These are phyloP conservation scores for Passalora sequoiae DNA, from an alignment of 2,329 filamentous ascomycete species.

Conservation along the genomic window DNA sequence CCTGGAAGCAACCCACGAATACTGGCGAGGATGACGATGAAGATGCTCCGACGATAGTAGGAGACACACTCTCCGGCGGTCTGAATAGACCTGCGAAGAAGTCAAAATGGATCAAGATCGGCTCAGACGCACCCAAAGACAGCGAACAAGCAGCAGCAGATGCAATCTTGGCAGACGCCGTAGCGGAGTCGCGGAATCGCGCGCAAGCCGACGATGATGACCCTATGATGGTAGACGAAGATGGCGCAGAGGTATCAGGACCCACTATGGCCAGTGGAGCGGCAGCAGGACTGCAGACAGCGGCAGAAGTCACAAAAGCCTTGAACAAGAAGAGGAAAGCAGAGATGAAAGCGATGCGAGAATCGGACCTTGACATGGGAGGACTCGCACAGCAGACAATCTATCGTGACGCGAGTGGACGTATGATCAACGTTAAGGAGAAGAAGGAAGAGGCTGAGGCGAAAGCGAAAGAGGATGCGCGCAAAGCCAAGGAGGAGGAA, in stretches of 20 bases:
- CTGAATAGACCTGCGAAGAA: conserved; percentile 57
- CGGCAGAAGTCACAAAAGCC: conserved; percentile 60
- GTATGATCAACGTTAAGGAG: conserved; percentile 90
- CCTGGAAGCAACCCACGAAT: conserved; percentile 44
- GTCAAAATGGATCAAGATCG: conserved; percentile 75
- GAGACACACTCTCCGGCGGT: conserved; percentile 53
- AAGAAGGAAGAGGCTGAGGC: conserved; percentile 80
- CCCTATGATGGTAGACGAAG: conserved; percentile 48
- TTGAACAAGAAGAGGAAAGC: conserved; percentile 60
- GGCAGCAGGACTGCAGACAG: conserved; percentile 79
- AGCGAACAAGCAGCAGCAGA: conserved; percentile 59
- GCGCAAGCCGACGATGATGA: conserved; percentile 39
- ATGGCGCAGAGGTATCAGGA: conserved; percentile 45
- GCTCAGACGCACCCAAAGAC: conserved; percentile 46
- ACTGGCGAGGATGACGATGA: conserved; percentile 53
- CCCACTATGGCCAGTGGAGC: conserved; percentile 82
- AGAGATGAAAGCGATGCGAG: conserved; percentile 50
- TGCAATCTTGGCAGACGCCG: conserved; percentile 35
- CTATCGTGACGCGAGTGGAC: conserved; percentile 88
- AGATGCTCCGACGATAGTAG: conserved; percentile 45
- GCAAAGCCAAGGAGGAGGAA: conserved; percentile 59
- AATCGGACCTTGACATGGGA: conserved; percentile 41
- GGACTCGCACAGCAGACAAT: conserved; percentile 69
- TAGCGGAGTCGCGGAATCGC: conserved; percentile 29
- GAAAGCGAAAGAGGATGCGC: conserved; percentile 66